Evolutionary conservation across 192 early-diverging fungal genomes (phyloP), one percentile per base, ranked within the genome.

Genomic region (Linnemannia exigua): DNA sequence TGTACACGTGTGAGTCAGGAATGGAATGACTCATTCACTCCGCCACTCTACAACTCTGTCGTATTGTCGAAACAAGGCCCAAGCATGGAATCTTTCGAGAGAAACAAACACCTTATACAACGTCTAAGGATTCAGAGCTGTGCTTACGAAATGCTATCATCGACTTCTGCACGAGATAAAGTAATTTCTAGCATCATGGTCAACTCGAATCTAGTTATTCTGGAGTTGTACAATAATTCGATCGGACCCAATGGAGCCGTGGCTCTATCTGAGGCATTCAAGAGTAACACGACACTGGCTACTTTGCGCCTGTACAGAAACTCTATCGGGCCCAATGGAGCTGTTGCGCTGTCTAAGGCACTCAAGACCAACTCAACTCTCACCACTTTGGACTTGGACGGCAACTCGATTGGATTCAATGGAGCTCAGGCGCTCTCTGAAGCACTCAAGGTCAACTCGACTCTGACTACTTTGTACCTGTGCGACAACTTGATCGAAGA

Each of bases 1-100:
- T 38, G 67, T 69, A 35, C 67, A 35, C 67, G 36, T 38, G 67
- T 69, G 67, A 69, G 67, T 69, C 67, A 69, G 67, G 67, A 69
- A 3, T 69, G 67, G 67, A 69, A 38, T 35, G 19, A 37, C 67
- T 69, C 67, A 69, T 69, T 38, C 7, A 69, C 67, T 3, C 31
- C 35, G 35, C 67, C 36, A 12, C 67, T 69, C 67, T 69, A 69
- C 36, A 69, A 69, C 67, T 69, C 31, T 41, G 36, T 69, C 1
- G n/a, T n/a, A n/a, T n/a, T n/a, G n/a, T n/a, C n/a, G n/a, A n/a
- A n/a, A n/a, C n/a, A n/a, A n/a, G n/a, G 67, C 67, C 67, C 67
- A 15, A 69, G 67, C 36, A 69, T 69, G 67, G 67, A 69, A 69
- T 35, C 67, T 69, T 31, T 69, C 36, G 67, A 69, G 36, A 69